Conservation (phyloP, 345 rosid genomes). For the Lepidium aucheri region DNA sequence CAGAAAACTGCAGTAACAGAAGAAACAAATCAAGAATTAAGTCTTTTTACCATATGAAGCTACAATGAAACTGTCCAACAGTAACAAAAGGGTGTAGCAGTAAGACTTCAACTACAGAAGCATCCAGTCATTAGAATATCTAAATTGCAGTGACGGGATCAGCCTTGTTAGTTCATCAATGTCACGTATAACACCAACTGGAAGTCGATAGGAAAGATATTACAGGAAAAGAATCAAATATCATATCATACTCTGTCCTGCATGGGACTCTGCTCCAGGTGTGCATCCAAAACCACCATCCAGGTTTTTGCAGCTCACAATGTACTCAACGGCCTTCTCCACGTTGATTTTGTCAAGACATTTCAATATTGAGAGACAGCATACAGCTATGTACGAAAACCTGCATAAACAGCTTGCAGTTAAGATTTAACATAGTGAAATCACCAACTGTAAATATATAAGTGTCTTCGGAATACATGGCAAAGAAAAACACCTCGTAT, state of each 20-base stretch:
- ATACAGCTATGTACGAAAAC: slow-evolving; percentile 80
- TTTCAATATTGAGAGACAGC: slow-evolving; percentile 67
- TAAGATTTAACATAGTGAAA: background rate
- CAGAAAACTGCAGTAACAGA: slow-evolving; percentile 59
- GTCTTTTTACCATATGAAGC: background rate
- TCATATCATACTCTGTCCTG: slow-evolving; percentile 76
- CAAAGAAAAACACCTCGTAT: slow-evolving; percentile 53
- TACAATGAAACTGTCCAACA: background rate
- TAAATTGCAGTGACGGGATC: background rate
- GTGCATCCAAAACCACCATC: slow-evolving; percentile 98
- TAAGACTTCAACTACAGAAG: background rate
- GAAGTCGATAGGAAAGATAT: background rate
- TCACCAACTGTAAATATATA: background rate
- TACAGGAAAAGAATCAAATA: background rate
- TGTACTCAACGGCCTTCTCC: slow-evolving; percentile 67
- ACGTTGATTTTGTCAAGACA: slow-evolving; percentile 60
- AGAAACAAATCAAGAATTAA: background rate
- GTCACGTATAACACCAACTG: background rate
- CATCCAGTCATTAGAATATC: background rate
- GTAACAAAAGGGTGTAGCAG: background rate
- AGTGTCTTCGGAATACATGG: background rate
- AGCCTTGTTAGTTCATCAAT: background rate
- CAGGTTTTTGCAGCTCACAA: slow-evolving; percentile 79
- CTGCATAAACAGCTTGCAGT: slow-evolving; percentile 24
- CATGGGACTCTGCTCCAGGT: slow-evolving; percentile 92